Conservation (phyloP, 495 filamentous ascomycete species). For the Penicillium diatomitis region DNA sequence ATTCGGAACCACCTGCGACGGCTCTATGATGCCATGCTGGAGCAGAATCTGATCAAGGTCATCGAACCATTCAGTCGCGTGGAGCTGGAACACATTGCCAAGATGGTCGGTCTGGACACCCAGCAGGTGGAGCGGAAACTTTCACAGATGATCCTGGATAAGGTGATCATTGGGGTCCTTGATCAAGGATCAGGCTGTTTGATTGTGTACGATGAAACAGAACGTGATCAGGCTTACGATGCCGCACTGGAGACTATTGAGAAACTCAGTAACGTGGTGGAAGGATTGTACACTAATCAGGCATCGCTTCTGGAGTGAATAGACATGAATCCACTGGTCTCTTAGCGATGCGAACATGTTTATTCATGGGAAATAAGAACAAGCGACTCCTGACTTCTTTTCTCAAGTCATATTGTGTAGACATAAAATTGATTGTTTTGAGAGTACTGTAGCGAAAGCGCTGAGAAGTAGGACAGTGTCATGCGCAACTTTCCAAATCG, state of each 20-base stretch:
- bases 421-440: not conserved
- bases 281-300: constrained; percentile 95
- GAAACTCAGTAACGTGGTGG: constrained; percentile 94
- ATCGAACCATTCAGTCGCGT: constrained; percentile 97
- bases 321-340: constrained; percentile 6
- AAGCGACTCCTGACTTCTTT: constrained; percentile 4
- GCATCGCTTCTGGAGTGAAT: constrained; percentile 83
- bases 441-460: not conserved
- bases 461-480: not conserved
- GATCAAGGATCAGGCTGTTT: constrained; percentile 97
- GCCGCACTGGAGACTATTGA: constrained; percentile 90
- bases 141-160: constrained; percentile 98
- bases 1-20: constrained; percentile 90
- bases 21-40: constrained; percentile 95
- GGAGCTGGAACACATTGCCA: constrained; percentile 92
- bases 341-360: constrained; percentile 19
- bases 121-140: constrained; percentile 97
- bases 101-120: constrained; percentile 92
- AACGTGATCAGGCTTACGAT: constrained; percentile 89
- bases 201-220: constrained; percentile 92
- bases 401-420: too few relatives aligned
- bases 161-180: constrained; percentile 93
- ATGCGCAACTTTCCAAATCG: constrained; percentile 21
- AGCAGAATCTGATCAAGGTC: constrained; percentile 98
- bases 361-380: constrained; percentile 16